Evolutionary conservation across 148 eudicot species (phyloP), one percentile per base, ranked within the genome.

Genomic region (Chenopodium formosanum): DNA sequence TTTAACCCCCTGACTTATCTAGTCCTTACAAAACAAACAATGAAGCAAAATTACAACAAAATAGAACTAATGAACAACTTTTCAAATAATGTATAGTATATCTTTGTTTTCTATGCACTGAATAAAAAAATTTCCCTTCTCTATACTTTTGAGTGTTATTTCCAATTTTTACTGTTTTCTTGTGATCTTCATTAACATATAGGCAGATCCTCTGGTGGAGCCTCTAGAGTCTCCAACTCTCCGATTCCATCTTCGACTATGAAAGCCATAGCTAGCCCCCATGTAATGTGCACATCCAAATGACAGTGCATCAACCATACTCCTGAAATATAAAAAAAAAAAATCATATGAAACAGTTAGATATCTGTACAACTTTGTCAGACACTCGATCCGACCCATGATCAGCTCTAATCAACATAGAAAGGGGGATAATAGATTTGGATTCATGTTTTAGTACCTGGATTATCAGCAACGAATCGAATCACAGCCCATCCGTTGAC

Each of bases 391-490:
- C 12, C 2, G 71, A 27, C 29, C 22, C 67, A 63, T 64, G 68
- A 64, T 64, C 68, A 56, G 13, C 65, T 29, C 58, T 40, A 46
- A 40, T 40, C 6, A 34, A 20, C 4, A 46, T 64, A 12, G n/a
- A 53, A 53, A 53, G 60, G 3, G 60, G 2, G 60, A 53, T 16
- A 2, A 20, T 16, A 13, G 20, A 56, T 17, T 56, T 56, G 62
- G 22, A 56, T 56, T 56, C 17, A 25, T 62, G 63, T 62, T 20
- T 20, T 1, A 62, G 27, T 87, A 93, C 98, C 98, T 90, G 98
- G 98, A 88, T 94, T 94, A 78, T 94, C 95, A 14, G 98, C 98
- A 20, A 93, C 97, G 53, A 94, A 95, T 88, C 98, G 88, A 44
- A 95, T 91, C 72, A 90, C 94, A 6, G 96, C 82, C 98, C 98